A percentile compares a stretch with the other conserved stretches of the same genome.
Evolutionary conservation across 139 green algal genomes (phyloP).

Genomic region (Pleodorina starrii): DNA sequence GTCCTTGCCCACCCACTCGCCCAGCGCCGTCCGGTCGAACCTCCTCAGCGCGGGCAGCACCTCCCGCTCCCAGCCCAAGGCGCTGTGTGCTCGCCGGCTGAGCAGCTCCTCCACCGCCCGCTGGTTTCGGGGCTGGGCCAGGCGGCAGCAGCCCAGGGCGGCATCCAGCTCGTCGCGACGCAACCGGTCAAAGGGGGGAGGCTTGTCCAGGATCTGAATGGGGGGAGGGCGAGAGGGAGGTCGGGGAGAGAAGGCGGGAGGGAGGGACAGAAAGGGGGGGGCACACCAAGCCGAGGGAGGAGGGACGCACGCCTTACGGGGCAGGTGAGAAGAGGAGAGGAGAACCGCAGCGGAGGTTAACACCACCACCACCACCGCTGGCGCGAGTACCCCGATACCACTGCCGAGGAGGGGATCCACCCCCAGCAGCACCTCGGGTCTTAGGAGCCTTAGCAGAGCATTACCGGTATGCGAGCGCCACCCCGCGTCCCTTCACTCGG

Average conservation of each 20-base stretch:
- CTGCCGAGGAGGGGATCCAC: no score
- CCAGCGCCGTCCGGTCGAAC: background rate
- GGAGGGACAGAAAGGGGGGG: background rate
- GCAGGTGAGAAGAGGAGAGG: no score
- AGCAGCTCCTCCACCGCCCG: conserved; percentile 28
- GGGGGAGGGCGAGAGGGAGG: no score
- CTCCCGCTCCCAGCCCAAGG: conserved; percentile 27
- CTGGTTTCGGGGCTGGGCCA: background rate
- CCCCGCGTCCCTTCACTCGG: no score
- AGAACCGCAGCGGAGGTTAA: no score
- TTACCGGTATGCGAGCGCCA: no score
- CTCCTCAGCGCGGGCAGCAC: conserved; percentile 18
- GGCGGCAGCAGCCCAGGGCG: background rate
- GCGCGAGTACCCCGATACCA: no score
- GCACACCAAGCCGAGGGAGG: background rate
- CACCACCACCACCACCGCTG: no score
- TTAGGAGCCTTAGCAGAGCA: no score
- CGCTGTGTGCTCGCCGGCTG: background rate
- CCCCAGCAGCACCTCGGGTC: no score
- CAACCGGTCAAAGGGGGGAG: background rate
- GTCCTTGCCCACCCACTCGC: background rate
- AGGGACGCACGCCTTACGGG: no score
- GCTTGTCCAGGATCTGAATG: conserved; percentile 32
- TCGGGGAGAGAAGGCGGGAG: no score
- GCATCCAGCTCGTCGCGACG: conserved; percentile 25